Evolutionary conservation across 371 early-diverging fungal species (phyloP), one percentile per base, ranked within the genome.

Genomic region (Mucor lusitanicus): DNA sequence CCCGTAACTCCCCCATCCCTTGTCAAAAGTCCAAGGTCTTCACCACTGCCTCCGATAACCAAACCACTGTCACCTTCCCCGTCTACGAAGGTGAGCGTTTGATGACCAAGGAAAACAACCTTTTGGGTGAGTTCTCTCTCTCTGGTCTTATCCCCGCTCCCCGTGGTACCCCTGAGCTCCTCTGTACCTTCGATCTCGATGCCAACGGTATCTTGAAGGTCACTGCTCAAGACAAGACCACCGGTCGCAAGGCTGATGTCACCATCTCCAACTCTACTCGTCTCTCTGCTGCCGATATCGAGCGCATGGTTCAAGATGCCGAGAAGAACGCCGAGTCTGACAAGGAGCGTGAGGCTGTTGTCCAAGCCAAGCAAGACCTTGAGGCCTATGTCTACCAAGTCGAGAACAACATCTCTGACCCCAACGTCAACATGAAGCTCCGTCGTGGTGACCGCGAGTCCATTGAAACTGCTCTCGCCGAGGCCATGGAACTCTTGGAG

Each of bases 171-270:
- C 95, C 98, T 67, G 92, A 94, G 79, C 91, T 98, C 66, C 94
- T 94, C 78, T 93, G 94, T 74, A 91, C 95, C 70, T 97, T 97
- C 84, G 96, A 97, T 78, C 79, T 96, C 44, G 96, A 97, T 81
- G 94, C 94, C 77, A 94, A 99, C 84, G 96, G 96, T 85, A 95
- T 96, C 78, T 86, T 94, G 68, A 95, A 94, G 81, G 97, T 97
- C 70, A 88, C 93, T 70, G 98, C 98, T 75, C 86, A 87, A 69
- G 97, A 97, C 85, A 92, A 91, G 87, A 89, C 91, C 70, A 96
- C 97, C 42, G 94, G 95, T 67, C 87, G 88, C 68, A 89, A 88
- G 77, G 91, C 91, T 84, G 91, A 92, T 83, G 92, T 96, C 76
- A 95, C 94, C 87, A 94, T 96, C 86, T 88, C 94, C 86, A 94